Conservation (phyloP, 176 grass and related monocot genomes). For the Eragrostis curvula region DNA sequence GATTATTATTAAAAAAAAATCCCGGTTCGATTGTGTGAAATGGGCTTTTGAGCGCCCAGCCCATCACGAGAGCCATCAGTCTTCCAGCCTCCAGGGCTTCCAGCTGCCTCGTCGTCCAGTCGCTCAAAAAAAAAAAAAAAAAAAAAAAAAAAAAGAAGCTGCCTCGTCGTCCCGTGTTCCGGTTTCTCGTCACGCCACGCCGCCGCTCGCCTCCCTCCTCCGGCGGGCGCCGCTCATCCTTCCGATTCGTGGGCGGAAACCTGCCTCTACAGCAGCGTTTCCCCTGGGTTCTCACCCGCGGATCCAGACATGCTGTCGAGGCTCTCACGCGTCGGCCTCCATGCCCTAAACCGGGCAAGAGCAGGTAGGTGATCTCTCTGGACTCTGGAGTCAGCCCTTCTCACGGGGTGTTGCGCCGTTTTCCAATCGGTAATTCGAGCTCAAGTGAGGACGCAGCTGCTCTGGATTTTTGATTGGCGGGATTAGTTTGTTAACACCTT, state of each 20-base stretch:
- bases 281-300: neutral
- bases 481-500: neutral
- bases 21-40: neutral
- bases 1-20: too few species aligned
- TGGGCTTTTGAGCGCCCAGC: neutral
- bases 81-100: too few species aligned
- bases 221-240: neutral
- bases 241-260: neutral
- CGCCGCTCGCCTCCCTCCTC: neutral
- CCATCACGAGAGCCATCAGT: neutral
- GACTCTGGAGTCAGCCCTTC: neutral
- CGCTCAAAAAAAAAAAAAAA: too few species aligned
- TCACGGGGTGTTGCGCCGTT: neutral
- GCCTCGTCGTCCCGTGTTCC: neutral
- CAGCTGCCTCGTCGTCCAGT: neutral
- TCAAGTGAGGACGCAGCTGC: neutral
- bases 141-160: too few species aligned
- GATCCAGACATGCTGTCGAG: conserved; percentile 55
- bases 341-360: conserved; percentile 32
- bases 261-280: neutral
- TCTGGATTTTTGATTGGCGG: neutral
- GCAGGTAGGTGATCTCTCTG: conserved; percentile 42
- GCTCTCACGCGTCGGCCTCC: conserved; percentile 53
- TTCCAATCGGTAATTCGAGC: neutral
- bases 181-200: neutral